Evolutionary conservation across 805 yeast genomes (phyloP).

Genomic region (Teunomyces aglyptinius): DNA sequence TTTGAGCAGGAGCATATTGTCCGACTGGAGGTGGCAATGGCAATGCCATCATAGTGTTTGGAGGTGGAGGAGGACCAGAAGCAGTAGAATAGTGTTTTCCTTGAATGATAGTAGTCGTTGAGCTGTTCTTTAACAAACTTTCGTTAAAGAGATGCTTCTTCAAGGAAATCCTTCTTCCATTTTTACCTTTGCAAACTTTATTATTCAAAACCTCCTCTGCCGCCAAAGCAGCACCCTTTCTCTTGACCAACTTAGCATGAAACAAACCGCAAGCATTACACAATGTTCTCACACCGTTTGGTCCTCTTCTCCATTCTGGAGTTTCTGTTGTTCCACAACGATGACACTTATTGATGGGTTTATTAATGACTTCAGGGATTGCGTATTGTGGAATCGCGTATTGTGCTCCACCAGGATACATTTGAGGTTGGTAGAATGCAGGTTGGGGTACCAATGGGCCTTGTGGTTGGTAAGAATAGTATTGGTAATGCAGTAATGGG

Average conservation of each 20-base stretch:
- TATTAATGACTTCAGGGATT: conserved; percentile 33
- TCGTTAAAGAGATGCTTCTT: conserved; percentile 24
- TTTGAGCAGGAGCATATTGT: conserved; percentile 5
- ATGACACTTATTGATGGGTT: conserved; percentile 39
- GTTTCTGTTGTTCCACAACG: conserved; percentile 47
- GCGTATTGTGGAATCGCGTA: conserved; percentile 14
- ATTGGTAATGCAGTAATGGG: conserved; percentile 12
- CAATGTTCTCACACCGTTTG: conserved; percentile 44
- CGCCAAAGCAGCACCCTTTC: conserved; percentile 28
- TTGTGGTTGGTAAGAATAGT: conserved; percentile 9
- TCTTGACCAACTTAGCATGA: conserved; percentile 38
- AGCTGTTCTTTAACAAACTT: conserved; percentile 9
- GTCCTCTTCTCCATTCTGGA: conserved; percentile 46
- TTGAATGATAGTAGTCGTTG: background rate
- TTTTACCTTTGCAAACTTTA: conserved; percentile 44
- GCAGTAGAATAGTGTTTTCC: background rate
- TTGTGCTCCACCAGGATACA: conserved; percentile 7
- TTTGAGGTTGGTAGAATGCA: conserved; percentile 12
- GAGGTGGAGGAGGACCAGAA: conserved; percentile 1
- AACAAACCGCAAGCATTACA: conserved; percentile 45
- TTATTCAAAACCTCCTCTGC: conserved; percentile 39
- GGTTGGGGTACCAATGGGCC: conserved; percentile 7
- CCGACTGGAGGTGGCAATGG: conserved; percentile 4
- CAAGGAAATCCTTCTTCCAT: conserved; percentile 40
- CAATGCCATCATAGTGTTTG: conserved; percentile 4